These are phyloP conservation scores for Phaseolus lunatus DNA, from an alignment of 306 rosid species.

Conservation along the genomic window DNA sequence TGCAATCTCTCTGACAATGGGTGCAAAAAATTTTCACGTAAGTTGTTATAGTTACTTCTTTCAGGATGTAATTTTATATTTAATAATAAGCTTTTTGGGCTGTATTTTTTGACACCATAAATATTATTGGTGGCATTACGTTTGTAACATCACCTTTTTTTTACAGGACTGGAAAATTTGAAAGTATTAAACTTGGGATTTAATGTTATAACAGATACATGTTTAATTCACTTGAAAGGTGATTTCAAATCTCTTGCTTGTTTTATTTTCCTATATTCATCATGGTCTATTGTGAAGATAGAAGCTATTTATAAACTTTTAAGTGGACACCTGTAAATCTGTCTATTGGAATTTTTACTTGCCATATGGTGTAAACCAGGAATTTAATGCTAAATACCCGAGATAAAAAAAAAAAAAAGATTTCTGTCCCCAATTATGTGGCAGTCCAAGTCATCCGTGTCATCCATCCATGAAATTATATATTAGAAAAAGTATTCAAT, in stretches of 20 bases:
- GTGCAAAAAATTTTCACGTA: conserved; percentile 77
- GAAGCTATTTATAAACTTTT: neutral
- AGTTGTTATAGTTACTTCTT: conserved; percentile 49
- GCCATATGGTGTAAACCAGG: neutral
- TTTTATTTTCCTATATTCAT: neutral
- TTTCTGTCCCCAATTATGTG: neutral
- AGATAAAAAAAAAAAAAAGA: neutral
- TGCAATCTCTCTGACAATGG: conserved; percentile 71
- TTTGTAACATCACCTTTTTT: conserved; percentile 16
- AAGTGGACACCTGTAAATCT: neutral
- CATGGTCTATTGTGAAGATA: neutral
- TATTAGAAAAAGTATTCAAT: neutral
- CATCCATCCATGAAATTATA: neutral
- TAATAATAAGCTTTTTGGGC: neutral
- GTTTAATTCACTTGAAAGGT: conserved; percentile 90
- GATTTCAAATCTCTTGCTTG: conserved; percentile 28
- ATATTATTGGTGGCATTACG: neutral
- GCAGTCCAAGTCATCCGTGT: neutral
- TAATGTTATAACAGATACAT: conserved; percentile 69
- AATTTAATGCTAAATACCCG: conserved; percentile 3
- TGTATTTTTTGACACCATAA: conserved; percentile 26
- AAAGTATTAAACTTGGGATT: conserved; percentile 84
- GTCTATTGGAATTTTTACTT: neutral
- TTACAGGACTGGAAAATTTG: conserved; percentile 73
- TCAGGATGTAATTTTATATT: conserved; percentile 23